Conservation (phyloP, 2,329 filamentous ascomycete species). For the Apiospora hydei region DNA sequence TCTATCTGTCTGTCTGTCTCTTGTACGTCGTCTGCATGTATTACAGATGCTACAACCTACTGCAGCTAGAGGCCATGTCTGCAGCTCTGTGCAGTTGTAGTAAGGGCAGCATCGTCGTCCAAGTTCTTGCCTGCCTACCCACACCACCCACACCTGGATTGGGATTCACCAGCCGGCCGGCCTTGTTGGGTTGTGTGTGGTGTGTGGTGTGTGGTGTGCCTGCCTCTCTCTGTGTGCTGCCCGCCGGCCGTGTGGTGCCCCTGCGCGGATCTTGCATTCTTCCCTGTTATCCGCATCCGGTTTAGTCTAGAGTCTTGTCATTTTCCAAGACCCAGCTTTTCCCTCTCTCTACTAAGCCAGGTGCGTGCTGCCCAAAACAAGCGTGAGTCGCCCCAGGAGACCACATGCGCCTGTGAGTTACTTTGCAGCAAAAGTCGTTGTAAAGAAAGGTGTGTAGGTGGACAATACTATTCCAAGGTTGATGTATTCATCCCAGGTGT, state of each 20-base stretch:
- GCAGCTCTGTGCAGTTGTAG: neutral
- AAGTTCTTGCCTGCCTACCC: neutral
- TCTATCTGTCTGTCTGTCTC: too few relatives aligned
- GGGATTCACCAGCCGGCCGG: neutral
- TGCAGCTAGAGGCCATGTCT: neutral
- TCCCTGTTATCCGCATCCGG: neutral
- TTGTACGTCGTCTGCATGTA: neutral
- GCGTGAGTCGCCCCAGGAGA: conserved; percentile 7
- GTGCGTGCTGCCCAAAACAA: conserved; percentile 9
- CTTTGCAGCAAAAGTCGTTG: neutral
- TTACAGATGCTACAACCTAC: neutral
- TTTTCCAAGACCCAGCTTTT: conserved; percentile 11
- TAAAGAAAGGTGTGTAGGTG: neutral
- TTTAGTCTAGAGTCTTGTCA: neutral
- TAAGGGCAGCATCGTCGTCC: neutral
- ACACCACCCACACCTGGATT: neutral
- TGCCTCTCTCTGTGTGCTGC: neutral
- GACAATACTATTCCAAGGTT: neutral
- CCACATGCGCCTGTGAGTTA: conserved; percentile 3
- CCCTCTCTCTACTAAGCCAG: neutral
- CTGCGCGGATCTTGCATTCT: conserved; percentile 19
- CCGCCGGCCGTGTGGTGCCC: conserved; percentile 14
- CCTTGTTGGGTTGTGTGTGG: neutral
- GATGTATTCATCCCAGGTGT: neutral
- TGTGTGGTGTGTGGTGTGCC: neutral